Evolutionary conservation across 345 rosid genomes (phyloP).

Genomic region (Psidium guajava): DNA sequence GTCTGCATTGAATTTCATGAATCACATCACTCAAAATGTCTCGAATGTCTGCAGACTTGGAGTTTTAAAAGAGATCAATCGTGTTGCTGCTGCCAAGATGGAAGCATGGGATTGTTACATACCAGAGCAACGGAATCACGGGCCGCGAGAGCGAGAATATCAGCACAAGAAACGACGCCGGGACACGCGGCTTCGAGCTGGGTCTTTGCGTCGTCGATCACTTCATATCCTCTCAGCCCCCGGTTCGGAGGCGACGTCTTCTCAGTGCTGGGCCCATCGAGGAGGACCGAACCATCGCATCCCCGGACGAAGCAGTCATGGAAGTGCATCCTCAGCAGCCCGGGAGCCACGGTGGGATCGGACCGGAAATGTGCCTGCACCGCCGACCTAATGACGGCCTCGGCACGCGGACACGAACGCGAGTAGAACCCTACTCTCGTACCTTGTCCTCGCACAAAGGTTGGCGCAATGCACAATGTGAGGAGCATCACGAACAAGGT

Average conservation of each 20-base stretch:
- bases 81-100: neutral
- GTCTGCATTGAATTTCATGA: constrained; percentile 1
- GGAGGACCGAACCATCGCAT: constrained; percentile 47
- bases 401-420: constrained; percentile 23
- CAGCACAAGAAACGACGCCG: constrained; percentile 50
- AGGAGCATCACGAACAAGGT: neutral
- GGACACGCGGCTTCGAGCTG: constrained; percentile 38
- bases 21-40: neutral
- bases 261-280: constrained; percentile 27
- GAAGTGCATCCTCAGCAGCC: constrained; percentile 39
- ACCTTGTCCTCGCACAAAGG: constrained; percentile 9
- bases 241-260: constrained; percentile 22
- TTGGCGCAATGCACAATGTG: neutral
- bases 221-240: constrained; percentile 27
- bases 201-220: constrained; percentile 42
- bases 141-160: constrained; percentile 39
- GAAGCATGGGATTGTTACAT: neutral
- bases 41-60: neutral
- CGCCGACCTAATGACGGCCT: constrained; percentile 23
- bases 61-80: neutral
- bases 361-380: constrained; percentile 16
- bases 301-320: constrained; percentile 49
- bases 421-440: constrained; percentile 37
- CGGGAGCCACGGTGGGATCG: constrained; percentile 29
- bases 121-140: constrained; percentile 32